Evolutionary conservation across 768 basidiomycete genomes (phyloP), one percentile per base, ranked within the genome.

Genomic region (Crassisporium funariophilum): DNA sequence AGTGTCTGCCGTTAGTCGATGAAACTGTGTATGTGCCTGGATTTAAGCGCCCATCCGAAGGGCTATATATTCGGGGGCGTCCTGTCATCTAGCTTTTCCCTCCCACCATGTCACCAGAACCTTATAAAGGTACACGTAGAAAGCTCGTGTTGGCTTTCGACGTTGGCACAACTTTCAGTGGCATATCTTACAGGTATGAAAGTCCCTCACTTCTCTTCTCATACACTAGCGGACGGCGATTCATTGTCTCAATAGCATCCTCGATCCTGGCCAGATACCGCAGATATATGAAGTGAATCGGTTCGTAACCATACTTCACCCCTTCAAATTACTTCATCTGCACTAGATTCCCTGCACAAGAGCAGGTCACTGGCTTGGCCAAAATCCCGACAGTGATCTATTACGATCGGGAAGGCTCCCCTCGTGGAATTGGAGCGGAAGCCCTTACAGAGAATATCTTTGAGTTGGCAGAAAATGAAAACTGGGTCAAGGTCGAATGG

Each of bases 321-420:
- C n/a, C 29, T 31, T 45, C 34, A 29, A 31, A 10, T 31, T 11
- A 31, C n/a, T 11, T 31, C 29, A 37, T 35, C 7, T 22, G 9
- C 21, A 11, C 31, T 31, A 77, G 77, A 41, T 77, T 69, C 44
- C 77, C 75, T 1, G 69, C 65, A 1, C 74, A 75, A 44, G 68
- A 70, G 8, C 57, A 63, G 2, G 57, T 64, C 8, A 68, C 68
- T 1, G 69, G 71, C 2, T 67, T 73, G 39, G 67, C 65, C 21
- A 78, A 77, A 45, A 72, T 79, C 25, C 77, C 74, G 0, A 70
- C 74, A 1, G 55, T 76, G 15, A 46, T 79, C 15, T 74, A 71
- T 43, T 79, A 79, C 46, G 75, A 77, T 47, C 33, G 41, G 4
- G 39, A 62, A 12, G 75, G 74, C 2, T 10, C 15, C 1, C 59